These are phyloP conservation scores for Crassisporium funariophilum DNA, from an alignment of 768 basidiomycete genomes.

Conservation along the genomic window DNA sequence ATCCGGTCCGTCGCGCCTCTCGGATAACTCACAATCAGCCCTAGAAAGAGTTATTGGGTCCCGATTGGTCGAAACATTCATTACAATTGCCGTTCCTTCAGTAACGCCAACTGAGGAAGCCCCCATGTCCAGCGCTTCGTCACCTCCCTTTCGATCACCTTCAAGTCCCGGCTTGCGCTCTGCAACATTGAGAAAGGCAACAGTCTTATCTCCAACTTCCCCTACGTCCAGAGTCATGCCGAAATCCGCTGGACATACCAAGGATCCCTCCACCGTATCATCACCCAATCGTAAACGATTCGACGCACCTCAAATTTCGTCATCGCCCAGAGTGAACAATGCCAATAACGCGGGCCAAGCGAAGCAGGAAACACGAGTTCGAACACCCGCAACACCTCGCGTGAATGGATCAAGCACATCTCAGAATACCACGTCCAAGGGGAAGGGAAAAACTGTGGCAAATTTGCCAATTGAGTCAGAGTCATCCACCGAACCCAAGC, in stretches of 20 bases:
- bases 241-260: too few relatives aligned
- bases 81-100: conserved; percentile 53
- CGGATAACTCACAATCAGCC: conserved; percentile 65
- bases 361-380: not conserved
- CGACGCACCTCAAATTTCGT: too few relatives aligned
- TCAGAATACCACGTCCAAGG: not conserved
- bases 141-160: not conserved
- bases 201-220: too few relatives aligned
- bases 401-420: not conserved
- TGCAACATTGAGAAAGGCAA: too few relatives aligned
- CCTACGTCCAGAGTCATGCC: too few relatives aligned
- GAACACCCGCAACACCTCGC: not conserved
- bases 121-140: conserved; percentile 4
- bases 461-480: not conserved
- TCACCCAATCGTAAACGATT: too few relatives aligned
- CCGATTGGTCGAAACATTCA: conserved; percentile 77
- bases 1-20: conserved; percentile 36
- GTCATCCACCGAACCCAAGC: conserved; percentile 13
- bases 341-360: too few relatives aligned
- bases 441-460: not conserved
- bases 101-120: conserved; percentile 6
- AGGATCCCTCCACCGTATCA: too few relatives aligned
- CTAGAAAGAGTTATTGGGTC: conserved; percentile 73
- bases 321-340: too few relatives aligned
- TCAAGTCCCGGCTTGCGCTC: not conserved